A percentile compares a stretch with the other conserved stretches of the same genome.
Evolutionary conservation across 768 basidiomycete genomes (phyloP).

Genomic region (Daedalea quercina): DNA sequence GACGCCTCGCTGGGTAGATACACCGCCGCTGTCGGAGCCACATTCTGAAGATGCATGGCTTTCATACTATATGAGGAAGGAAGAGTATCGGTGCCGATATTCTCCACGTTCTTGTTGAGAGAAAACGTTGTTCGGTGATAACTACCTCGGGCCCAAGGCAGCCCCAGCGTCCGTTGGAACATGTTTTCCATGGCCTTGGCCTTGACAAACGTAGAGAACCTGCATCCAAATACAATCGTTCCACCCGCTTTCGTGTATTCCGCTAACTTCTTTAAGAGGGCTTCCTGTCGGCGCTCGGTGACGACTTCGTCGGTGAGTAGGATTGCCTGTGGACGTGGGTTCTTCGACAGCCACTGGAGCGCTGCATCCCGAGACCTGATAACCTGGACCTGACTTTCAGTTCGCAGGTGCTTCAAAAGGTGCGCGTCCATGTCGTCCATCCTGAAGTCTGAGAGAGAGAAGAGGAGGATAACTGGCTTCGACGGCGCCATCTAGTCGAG

Average conservation of each 20-base stretch:
- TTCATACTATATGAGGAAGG: slow-evolving; percentile 35
- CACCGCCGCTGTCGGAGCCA: slow-evolving; percentile 22
- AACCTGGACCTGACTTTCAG: neutral
- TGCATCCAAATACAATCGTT: slow-evolving; percentile 28
- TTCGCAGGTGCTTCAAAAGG: neutral
- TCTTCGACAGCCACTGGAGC: neutral
- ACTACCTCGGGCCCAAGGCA: slow-evolving; percentile 30
- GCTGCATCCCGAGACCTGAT: neutral
- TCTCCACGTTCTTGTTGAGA: slow-evolving; percentile 17
- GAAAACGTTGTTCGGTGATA: slow-evolving; percentile 32
- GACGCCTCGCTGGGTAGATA: slow-evolving; percentile 22
- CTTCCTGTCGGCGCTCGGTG: slow-evolving; percentile 7
- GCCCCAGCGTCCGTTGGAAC: slow-evolving; percentile 23
- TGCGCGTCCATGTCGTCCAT: neutral
- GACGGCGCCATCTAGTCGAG: neutral
- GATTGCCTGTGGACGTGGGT: slow-evolving; percentile 17
- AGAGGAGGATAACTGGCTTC: neutral
- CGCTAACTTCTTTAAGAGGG: slow-evolving; percentile 23
- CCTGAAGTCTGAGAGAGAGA: neutral
- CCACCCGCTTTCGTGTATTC: slow-evolving; percentile 34
- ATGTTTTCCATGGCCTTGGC: slow-evolving; percentile 20
- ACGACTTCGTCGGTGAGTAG: slow-evolving; percentile 31
- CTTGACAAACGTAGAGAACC: slow-evolving; percentile 26
- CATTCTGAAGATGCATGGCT: slow-evolving; percentile 28
- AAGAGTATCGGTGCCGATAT: neutral